Conservation (phyloP, 2,329 filamentous ascomycete species). For the Lasiodiplodia citricola region DNA sequence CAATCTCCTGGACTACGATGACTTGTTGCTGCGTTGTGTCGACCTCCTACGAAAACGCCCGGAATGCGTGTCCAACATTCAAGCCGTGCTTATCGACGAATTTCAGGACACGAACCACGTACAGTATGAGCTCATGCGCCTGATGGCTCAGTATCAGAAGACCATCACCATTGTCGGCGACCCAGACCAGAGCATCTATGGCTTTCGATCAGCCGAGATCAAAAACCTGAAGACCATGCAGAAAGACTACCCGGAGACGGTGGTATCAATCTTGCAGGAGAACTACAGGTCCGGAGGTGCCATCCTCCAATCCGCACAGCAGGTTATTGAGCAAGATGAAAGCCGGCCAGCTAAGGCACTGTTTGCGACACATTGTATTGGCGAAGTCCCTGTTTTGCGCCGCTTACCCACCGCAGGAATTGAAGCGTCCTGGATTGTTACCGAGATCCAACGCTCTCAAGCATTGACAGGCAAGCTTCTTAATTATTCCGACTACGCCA, state of each 20-base stretch:
- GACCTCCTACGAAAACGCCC: constrained; percentile 77
- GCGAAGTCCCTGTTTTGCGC: constrained; percentile 80
- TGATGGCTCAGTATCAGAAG: constrained; percentile 74
- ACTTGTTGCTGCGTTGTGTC: constrained; percentile 82
- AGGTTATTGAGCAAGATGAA: constrained; percentile 89
- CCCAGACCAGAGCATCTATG: constrained; percentile 97
- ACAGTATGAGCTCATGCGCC: constrained; percentile 91
- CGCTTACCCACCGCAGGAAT: constrained; percentile 70
- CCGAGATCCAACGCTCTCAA: constrained; percentile 75
- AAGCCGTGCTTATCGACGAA: constrained; percentile 92
- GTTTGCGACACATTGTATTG: constrained; percentile 78
- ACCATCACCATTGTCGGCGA: constrained; percentile 96
- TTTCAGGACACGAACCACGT: constrained; percentile 97
- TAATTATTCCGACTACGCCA: constrained; percentile 77
- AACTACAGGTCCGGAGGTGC: constrained; percentile 92
- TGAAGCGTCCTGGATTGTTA: constrained; percentile 88
- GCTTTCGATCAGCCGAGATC: constrained; percentile 91
- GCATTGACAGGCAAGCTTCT: constrained; percentile 76
- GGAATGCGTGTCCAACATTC: constrained; percentile 83
- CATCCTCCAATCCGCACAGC: constrained; percentile 79
- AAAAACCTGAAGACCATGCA: constrained; percentile 84
- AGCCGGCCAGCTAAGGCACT: constrained; percentile 80
- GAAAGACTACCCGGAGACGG: constrained; percentile 74
- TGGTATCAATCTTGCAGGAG: constrained; percentile 85
- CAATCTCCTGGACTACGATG: constrained; percentile 92